Evolutionary conservation across 2,329 filamentous ascomycete species (phyloP).

Genomic region (Epichloe sibirici): DNA sequence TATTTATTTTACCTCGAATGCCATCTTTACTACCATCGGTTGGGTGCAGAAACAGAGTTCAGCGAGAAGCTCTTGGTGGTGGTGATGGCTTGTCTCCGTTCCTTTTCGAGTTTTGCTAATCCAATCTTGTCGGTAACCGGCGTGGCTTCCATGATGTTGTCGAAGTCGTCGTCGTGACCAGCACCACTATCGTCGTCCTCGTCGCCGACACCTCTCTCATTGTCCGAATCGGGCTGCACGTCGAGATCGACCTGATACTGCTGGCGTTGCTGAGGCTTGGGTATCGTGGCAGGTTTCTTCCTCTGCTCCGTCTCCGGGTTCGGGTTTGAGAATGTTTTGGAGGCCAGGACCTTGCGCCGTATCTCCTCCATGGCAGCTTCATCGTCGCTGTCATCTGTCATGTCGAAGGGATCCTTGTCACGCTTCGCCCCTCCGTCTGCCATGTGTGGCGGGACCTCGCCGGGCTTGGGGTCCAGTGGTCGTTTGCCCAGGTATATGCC

Average conservation of each 20-base stretch:
- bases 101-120: slow-evolving; percentile 42
- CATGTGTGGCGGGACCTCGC: slow-evolving; percentile 7
- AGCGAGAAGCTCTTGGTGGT: slow-evolving; percentile 41
- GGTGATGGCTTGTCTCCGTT: slow-evolving; percentile 34
- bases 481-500: slow-evolving; percentile 51
- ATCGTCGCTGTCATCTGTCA: slow-evolving; percentile 68
- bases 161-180: slow-evolving; percentile 67
- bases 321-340: slow-evolving; percentile 62
- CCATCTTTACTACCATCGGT: slow-evolving; percentile 24
- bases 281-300: slow-evolving; percentile 52
- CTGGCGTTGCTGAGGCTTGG: slow-evolving; percentile 36
- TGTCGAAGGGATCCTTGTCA: slow-evolving; percentile 55
- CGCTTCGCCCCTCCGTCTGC: slow-evolving; percentile 20
- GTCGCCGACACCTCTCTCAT: slow-evolving; percentile 47
- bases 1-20: background rate
- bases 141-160: slow-evolving; percentile 84
- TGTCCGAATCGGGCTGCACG: slow-evolving; percentile 45
- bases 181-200: slow-evolving; percentile 48
- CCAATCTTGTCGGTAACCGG: slow-evolving; percentile 81
- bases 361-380: slow-evolving; percentile 80
- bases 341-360: slow-evolving; percentile 76
- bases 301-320: slow-evolving; percentile 36
- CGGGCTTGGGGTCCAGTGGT: slow-evolving; percentile 15
- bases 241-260: slow-evolving; percentile 48
- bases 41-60: slow-evolving; percentile 35